A percentile compares a stretch with the other conserved stretches of the same genome.
These are phyloP conservation scores for Saccharomyces pastorianus DNA, from an alignment of 1,139 yeast genomes.

Conservation along the genomic window DNA sequence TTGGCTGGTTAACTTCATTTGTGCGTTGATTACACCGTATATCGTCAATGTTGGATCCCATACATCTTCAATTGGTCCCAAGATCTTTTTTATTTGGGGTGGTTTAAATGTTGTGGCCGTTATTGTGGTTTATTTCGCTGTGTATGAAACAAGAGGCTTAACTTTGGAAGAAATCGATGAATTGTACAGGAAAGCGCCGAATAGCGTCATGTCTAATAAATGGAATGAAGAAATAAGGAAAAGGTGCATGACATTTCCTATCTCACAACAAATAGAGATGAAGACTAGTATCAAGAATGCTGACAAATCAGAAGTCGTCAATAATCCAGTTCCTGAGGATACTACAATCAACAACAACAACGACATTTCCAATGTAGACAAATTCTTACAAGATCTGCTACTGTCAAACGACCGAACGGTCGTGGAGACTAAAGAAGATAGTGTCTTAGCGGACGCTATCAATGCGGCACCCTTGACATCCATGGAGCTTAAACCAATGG, in stretches of 20 bases:
- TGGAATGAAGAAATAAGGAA: conserved; percentile 20
- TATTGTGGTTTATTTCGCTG: conserved; percentile 49
- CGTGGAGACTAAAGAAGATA: background rate
- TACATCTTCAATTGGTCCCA: conserved; percentile 57
- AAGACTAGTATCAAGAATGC: background rate
- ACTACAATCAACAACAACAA: background rate
- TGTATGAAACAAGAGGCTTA: conserved; percentile 66
- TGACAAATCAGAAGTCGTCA: background rate
- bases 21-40: conserved; percentile 68
- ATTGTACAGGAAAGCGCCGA: conserved; percentile 41
- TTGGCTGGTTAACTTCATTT: conserved; percentile 74
- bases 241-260: background rate
- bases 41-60: conserved; percentile 53
- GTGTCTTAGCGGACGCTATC: background rate
- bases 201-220: conserved; percentile 26
- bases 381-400: background rate
- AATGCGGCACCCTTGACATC: background rate
- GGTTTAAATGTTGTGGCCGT: conserved; percentile 52
- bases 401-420: background rate
- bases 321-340: background rate
- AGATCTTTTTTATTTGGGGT: conserved; percentile 69
- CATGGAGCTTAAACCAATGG: background rate
- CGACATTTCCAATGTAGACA: background rate
- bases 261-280: background rate
- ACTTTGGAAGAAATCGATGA: conserved; percentile 67